phyloP scores from a whole-genome alignment of 2,329 filamentous ascomycete species.

The Cytospora piceicola region DNA sequence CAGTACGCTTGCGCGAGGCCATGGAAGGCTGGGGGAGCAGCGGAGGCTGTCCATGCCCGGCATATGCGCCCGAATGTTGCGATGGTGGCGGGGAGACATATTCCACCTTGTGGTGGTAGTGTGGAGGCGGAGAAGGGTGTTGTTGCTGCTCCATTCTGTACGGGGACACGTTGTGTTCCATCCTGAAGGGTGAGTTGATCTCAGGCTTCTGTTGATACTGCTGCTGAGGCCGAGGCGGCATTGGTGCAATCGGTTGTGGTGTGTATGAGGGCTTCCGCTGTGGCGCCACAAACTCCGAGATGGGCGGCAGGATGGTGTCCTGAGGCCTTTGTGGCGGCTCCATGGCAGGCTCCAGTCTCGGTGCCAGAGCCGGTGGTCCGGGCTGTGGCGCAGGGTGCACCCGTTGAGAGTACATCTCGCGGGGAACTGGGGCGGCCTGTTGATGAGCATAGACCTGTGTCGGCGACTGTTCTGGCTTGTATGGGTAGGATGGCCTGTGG shows the following conservation, averaged over 20 bases:
- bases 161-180: slow-evolving; percentile 16
- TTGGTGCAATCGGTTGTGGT: slow-evolving; percentile 8
- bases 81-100: slow-evolving; percentile 7
- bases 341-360: slow-evolving; percentile 24
- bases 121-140: neutral
- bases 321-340: slow-evolving; percentile 16
- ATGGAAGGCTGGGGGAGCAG: slow-evolving; percentile 4
- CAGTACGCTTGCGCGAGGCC: slow-evolving; percentile 23
- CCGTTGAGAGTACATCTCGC: slow-evolving; percentile 26
- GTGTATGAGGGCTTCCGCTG: slow-evolving; percentile 21
- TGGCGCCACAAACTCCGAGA: slow-evolving; percentile 12
- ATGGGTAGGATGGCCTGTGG: slow-evolving; percentile 31
- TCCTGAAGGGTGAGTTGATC: slow-evolving; percentile 13
- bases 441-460: slow-evolving; percentile 37
- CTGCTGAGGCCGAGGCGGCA: slow-evolving; percentile 27
- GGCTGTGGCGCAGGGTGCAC: slow-evolving; percentile 20
- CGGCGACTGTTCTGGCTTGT: slow-evolving; percentile 36
- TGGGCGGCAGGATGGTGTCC: slow-evolving; percentile 23
- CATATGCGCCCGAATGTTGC: slow-evolving; percentile 10
- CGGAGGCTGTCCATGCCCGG: neutral
- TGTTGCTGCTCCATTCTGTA: slow-evolving; percentile 15
- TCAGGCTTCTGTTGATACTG: slow-evolving; percentile 14
- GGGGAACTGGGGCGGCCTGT: slow-evolving; percentile 34
- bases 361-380: slow-evolving; percentile 23
- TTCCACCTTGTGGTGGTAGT: slow-evolving; percentile 20